Conservation (phyloP, 148 eudicot genomes). For the Rhododendron williamsianum region DNA sequence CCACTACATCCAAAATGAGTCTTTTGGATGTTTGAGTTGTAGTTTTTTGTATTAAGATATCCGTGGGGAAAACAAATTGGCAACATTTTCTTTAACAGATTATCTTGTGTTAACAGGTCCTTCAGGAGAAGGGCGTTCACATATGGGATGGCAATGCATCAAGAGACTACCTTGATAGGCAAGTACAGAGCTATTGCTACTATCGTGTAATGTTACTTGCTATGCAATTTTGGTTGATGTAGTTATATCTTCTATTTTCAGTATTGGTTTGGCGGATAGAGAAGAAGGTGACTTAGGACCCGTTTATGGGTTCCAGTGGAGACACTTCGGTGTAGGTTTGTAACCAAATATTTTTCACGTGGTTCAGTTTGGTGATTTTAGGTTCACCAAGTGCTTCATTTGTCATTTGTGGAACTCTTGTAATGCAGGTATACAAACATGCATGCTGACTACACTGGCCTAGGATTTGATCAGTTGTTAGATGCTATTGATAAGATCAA, state of each 20-base stretch:
- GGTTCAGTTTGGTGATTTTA: slow-evolving; percentile 1
- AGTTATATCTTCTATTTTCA: slow-evolving; percentile 18
- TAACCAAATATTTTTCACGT: not conserved
- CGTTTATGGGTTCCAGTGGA: slow-evolving; percentile 96
- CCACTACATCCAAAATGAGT: not conserved
- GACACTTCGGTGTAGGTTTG: slow-evolving; percentile 89
- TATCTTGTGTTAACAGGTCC: slow-evolving; percentile 16
- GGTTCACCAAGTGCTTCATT: not conserved
- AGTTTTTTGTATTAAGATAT: not conserved
- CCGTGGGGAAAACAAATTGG: not conserved
- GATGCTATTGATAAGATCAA: slow-evolving; percentile 84
- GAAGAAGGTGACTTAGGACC: slow-evolving; percentile 98
- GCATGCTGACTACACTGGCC: slow-evolving; percentile 92
- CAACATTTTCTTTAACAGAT: not conserved
- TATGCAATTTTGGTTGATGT: not conserved
- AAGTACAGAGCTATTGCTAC: slow-evolving; percentile 6
- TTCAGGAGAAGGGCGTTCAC: slow-evolving; percentile 82
- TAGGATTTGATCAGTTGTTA: slow-evolving; percentile 80
- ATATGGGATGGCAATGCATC: slow-evolving; percentile 98
- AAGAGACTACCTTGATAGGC: slow-evolving; percentile 76
- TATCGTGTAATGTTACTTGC: not conserved
- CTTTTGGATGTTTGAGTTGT: not conserved
- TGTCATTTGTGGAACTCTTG: not conserved
- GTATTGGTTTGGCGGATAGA: slow-evolving; percentile 78
- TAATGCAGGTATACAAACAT: slow-evolving; percentile 66